Percentiles rank a stretch among this genome's conserved stretches.
Evolutionary conservation across 2,329 filamentous ascomycete genomes (phyloP).

Genomic region (Ramularia collo-cygni): DNA sequence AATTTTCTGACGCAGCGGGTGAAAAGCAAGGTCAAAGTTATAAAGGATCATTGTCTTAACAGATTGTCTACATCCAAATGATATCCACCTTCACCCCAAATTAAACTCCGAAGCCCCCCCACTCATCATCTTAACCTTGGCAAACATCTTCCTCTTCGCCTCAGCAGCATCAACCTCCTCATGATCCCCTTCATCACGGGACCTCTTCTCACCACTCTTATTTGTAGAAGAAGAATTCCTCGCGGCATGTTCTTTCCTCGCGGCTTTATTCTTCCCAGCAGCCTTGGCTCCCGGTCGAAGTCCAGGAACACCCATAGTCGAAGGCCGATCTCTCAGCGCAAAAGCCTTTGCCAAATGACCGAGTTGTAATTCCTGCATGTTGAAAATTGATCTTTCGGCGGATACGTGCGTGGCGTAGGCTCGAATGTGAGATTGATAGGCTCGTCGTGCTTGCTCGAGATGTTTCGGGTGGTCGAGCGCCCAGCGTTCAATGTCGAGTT

Average conservation of each 20-base stretch:
- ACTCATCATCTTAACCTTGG: constrained; percentile 45
- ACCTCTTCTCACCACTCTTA: constrained; percentile 31
- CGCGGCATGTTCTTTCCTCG: constrained; percentile 31
- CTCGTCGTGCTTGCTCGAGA: constrained; percentile 74
- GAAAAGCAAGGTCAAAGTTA: too few species aligned
- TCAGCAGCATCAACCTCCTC: constrained; percentile 35
- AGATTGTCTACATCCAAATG: too few species aligned
- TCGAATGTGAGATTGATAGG: constrained; percentile 84
- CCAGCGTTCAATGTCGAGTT: constrained; percentile 61
- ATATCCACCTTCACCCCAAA: constrained; percentile 40
- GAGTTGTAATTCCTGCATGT: constrained; percentile 84
- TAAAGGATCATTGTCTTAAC: too few species aligned
- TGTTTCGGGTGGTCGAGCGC: constrained; percentile 57
- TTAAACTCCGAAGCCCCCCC: constrained; percentile 52
- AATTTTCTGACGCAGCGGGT: too few species aligned
- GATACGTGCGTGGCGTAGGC: constrained; percentile 92
- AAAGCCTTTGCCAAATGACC: constrained; percentile 94
- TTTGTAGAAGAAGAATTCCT: constrained; percentile 26
- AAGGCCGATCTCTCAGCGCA: constrained; percentile 78
- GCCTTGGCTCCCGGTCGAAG: constrained; percentile 44
- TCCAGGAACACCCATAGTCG: constrained; percentile 59
- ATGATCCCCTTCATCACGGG: constrained; percentile 24
- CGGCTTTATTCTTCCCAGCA: constrained; percentile 41
- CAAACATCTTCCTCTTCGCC: constrained; percentile 48
- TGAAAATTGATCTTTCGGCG: constrained; percentile 77